A percentile compares a stretch with the other conserved stretches of the same genome.
phyloP scores from a whole-genome alignment of 2,329 filamentous ascomycete species.

The Dactylellina leptospora region DNA sequence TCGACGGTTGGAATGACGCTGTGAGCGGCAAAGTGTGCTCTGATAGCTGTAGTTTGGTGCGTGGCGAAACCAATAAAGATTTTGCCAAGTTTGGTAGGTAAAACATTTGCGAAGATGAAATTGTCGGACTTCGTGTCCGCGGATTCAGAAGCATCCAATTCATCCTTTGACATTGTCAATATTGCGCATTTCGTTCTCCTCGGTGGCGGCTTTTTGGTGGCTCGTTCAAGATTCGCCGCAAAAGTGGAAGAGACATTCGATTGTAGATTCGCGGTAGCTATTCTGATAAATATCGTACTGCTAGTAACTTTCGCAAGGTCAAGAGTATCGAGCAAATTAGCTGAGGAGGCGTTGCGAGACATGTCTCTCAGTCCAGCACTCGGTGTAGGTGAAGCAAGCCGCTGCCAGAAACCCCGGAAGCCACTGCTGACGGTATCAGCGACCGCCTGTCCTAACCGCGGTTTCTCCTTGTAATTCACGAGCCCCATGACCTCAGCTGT shows the following conservation, averaged over 20 bases:
- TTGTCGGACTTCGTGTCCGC: constrained; percentile 64
- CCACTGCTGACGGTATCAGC: constrained; percentile 48
- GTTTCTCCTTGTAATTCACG: constrained; percentile 49
- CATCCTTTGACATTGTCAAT: constrained; percentile 89
- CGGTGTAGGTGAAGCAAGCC: constrained; percentile 29
- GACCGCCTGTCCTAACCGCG: constrained; percentile 43
- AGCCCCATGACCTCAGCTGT: constrained; percentile 89
- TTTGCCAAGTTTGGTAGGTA: constrained; percentile 86
- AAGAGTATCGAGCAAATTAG: constrained; percentile 28
- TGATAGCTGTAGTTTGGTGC: constrained; percentile 92
- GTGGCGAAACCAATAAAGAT: constrained; percentile 99
- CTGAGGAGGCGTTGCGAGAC: constrained; percentile 37
- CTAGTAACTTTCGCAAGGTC: constrained; percentile 61
- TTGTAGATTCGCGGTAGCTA: constrained; percentile 82
- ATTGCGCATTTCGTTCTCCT: constrained; percentile 86
- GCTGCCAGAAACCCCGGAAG: constrained; percentile 46
- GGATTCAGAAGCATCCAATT: constrained; percentile 73
- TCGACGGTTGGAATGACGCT: constrained; percentile 98
- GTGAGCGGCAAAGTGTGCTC: constrained; percentile 92
- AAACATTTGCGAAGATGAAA: constrained; percentile 81
- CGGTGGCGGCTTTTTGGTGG: constrained; percentile 95
- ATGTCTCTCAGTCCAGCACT: constrained; percentile 26
- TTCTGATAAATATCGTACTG: constrained; percentile 85
- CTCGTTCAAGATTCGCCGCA: constrained; percentile 85
- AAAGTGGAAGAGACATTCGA: constrained; percentile 78